Percentiles rank a stretch among this genome's conserved stretches.
Evolutionary conservation across 1,139 yeast genomes (phyloP).

Genomic region (Hemisphaericaspora xylanilytica): DNA sequence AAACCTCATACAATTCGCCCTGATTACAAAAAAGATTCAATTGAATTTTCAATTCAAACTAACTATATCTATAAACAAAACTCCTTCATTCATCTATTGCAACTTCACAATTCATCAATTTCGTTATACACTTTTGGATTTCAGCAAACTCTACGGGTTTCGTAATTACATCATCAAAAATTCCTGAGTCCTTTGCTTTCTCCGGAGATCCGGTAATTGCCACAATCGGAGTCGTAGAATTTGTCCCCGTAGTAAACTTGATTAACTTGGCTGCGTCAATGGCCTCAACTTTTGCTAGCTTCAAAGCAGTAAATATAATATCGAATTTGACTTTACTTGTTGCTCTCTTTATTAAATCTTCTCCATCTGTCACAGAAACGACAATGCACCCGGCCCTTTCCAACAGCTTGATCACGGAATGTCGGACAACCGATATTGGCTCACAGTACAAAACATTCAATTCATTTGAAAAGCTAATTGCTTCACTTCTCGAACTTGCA

Average conservation of each 20-base stretch:
- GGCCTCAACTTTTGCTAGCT: conserved; percentile 64
- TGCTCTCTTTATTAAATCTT: conserved; percentile 77
- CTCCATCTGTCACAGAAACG: conserved; percentile 75
- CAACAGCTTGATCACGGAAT: conserved; percentile 61
- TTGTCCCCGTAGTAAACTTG: conserved; percentile 71
- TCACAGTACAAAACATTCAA: conserved; percentile 80
- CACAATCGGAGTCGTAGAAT: conserved; percentile 73
- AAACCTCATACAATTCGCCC: too few species aligned
- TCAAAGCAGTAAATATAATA: conserved; percentile 73
- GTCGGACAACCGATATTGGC: conserved; percentile 80
- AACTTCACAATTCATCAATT: conserved; percentile 28
- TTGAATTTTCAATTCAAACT: too few species aligned
- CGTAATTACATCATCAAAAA: conserved; percentile 71
- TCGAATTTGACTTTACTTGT: conserved; percentile 85
- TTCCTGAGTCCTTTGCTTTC: conserved; percentile 58
- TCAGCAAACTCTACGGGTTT: conserved; percentile 58
- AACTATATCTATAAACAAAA: neutral
- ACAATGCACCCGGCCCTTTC: conserved; percentile 79
- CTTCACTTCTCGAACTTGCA: conserved; percentile 41
- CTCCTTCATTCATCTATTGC: conserved; percentile 12
- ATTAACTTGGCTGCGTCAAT: conserved; percentile 77
- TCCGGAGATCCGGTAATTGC: conserved; percentile 72
- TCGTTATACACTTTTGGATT: conserved; percentile 24
- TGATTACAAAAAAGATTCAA: too few species aligned
- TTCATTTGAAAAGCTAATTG: conserved; percentile 18